phyloP scores from a whole-genome alignment of 2,329 filamentous ascomycete species.

The Thermothelomyces thermophilus region DNA sequence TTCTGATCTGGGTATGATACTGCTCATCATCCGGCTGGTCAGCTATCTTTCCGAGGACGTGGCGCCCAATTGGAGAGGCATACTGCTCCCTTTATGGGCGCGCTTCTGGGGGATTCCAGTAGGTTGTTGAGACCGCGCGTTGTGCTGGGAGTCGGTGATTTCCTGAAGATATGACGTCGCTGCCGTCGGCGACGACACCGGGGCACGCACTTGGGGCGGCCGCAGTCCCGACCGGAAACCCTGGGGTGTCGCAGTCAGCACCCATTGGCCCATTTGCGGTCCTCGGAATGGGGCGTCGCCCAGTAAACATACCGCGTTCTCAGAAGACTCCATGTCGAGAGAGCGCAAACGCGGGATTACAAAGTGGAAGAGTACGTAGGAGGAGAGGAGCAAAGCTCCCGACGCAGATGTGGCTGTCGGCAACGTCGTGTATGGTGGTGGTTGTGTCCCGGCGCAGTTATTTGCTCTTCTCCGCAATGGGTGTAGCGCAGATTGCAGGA shows the following conservation, averaged over 20 bases:
- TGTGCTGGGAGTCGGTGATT: slow-evolving; percentile 55
- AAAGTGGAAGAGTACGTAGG: slow-evolving; percentile 28
- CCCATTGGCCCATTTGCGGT: background rate
- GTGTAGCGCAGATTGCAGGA: slow-evolving; percentile 19
- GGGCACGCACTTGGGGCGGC: slow-evolving; percentile 18
- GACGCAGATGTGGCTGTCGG: slow-evolving; percentile 26
- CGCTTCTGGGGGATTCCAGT: slow-evolving; percentile 46
- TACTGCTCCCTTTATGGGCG: slow-evolving; percentile 27
- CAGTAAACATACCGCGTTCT: slow-evolving; percentile 30
- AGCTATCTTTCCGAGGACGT: slow-evolving; percentile 5
- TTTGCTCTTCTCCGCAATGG: slow-evolving; percentile 23
- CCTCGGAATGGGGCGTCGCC: background rate
- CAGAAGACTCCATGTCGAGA: slow-evolving; percentile 32
- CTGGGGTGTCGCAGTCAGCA: slow-evolving; percentile 12
- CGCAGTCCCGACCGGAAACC: slow-evolving; percentile 23
- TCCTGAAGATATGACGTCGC: slow-evolving; percentile 38
- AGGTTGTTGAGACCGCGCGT: slow-evolving; percentile 43
- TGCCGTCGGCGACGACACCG: background rate
- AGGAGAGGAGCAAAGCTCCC: slow-evolving; percentile 35
- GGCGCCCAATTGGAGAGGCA: slow-evolving; percentile 10
- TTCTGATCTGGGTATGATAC: slow-evolving; percentile 52
- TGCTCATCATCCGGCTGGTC: slow-evolving; percentile 26
- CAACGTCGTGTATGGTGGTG: slow-evolving; percentile 27
- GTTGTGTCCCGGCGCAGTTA: slow-evolving; percentile 15
- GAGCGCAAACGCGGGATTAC: slow-evolving; percentile 26